Base-by-base conservation (phyloP, 1,284 basidiomycete species). In the Sphagnurus paluster region DNA sequence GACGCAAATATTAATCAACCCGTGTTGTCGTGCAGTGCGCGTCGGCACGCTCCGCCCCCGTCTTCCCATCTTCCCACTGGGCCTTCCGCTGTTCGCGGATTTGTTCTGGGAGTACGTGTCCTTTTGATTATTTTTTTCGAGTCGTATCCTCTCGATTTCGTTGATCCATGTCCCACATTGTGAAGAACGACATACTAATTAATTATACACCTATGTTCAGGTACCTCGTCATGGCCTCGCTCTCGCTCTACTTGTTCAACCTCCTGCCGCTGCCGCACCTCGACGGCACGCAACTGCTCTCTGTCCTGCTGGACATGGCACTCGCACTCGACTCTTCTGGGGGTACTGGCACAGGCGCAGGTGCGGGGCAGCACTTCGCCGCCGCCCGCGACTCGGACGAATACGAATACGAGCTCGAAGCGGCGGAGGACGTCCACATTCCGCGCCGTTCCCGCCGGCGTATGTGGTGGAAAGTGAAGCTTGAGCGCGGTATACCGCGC, bases 161-260 rank as follows among this genome's bases (percentile, higher is more conserved):
- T n/a, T n/a, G n/a, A n/a, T n/a, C n/a, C n/a, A n/a, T n/a, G n/a
- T n/a, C n/a, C 19, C 5, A 2, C 23, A 13, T 26, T 23, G 10
- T 2, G 9, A 35, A n/a, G 26, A 16, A 4, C 2, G n/a, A 16
- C 35, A 20, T 5, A 37, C 19, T 4, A 16, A 37, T 4, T 40
- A 19, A 24, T 38, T 11, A 30, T 24, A 23, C n/a, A 20, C 32
- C n/a, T n/a, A 14, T 17, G 26, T 16, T 32, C 55, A 89, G 87
- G 46, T 90, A 90, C 53, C 61, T 84, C 44, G 65, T 70, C 28
- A 74, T 76, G 56, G 71, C 84, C 0, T 81, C 79, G 16, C 62
- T 88, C 19, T 88, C 86, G 2, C 70, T 90, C 0, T 90, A 75
- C 60, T 64, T 88, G 50, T 79, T 90, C 64, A 90, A 90, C 61